Conservation (phyloP, 176 grass and related monocot genomes). For the Echinochloa phyllopogon region DNA sequence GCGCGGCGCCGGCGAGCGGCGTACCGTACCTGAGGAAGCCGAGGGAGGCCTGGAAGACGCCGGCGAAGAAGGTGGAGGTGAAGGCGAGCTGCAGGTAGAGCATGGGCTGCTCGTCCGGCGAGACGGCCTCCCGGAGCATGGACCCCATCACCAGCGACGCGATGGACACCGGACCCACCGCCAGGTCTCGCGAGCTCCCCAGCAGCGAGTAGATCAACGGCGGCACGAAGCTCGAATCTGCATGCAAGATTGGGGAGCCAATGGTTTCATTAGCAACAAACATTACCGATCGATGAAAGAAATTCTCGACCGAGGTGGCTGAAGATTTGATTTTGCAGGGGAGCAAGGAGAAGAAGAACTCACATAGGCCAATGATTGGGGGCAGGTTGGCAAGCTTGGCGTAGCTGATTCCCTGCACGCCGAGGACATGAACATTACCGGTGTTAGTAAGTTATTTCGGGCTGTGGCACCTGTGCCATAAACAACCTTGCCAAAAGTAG, state of each 20-base stretch:
- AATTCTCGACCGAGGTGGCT: not conserved
- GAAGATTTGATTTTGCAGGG: not conserved
- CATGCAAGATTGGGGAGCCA: not conserved
- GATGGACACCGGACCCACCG: constrained; percentile 93
- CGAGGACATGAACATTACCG: not conserved
- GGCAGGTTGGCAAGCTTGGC: constrained; percentile 97
- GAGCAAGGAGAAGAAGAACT: not conserved
- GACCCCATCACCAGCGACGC: constrained; percentile 98
- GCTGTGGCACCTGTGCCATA: not conserved
- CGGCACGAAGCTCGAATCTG: constrained; percentile 98
- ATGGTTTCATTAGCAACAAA: too few species aligned
- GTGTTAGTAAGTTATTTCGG: not conserved
- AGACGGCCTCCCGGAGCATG: constrained; percentile 84
- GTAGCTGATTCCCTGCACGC: constrained; percentile 94
- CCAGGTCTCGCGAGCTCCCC: constrained; percentile 90
- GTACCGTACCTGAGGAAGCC: constrained; percentile 76
- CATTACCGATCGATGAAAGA: not conserved
- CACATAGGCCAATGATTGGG: constrained; percentile 92
- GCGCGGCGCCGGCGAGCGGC: not conserved
- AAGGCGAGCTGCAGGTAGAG: constrained; percentile 96
- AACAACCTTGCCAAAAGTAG: constrained; percentile 42
- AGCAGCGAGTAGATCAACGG: constrained; percentile 93
- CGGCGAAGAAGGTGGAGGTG: constrained; percentile 96
- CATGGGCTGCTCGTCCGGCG: constrained; percentile 78
- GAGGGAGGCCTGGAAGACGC: constrained; percentile 88